Evolutionary conservation across 371 early-diverging fungal genomes (phyloP), one percentile per base, ranked within the genome.

Genomic region (Lichtheimia corymbifera): DNA sequence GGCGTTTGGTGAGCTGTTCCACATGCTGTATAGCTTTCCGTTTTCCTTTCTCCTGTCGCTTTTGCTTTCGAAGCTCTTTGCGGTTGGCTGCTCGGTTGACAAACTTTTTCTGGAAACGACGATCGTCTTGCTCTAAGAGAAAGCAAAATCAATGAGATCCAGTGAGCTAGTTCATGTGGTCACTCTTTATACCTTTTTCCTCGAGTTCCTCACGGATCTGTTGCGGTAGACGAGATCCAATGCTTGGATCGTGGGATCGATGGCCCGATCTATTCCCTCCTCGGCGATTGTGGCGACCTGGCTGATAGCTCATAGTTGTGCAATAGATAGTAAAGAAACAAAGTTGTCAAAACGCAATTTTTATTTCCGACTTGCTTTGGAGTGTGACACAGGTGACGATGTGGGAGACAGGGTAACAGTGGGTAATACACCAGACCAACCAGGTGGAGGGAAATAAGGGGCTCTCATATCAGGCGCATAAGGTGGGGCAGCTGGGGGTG

Each of bases 1-100:
- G 68, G 52, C 72, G 66, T 58, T 75, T 71, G 42, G 60, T 64
- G 13, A 62, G 54, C 53, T 59, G 60, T 51, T 51, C 61, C 40
- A 27, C 18, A 22, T 72, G 71, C 27, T 64, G 63, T 5, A 59
- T 61, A 49, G 64, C 68, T 27, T 70, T 73, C 4, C 74, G 67
- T 47, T 76, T 74, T 5, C 74, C 68, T 58, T 78, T 78, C 4
- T 74, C 82, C 22, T 45, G 24, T 47, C 77, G 64, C 52, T 79
- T 70, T 56, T 77, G 76, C 44, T 83, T 74, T 57, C 81, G 70
- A 12, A 70, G 22, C 25, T 73, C 73, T 59, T 73, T 79, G 27
- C 79, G 71, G 45, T 58, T 71, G 15, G 68, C 63, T 1, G 58
- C 65, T 24, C 65, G 67, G 53, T 66, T 68, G 18, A 65, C 62